These are phyloP conservation scores for Gossypium longicalyx DNA, from an alignment of 345 rosid species.

Conservation along the genomic window DNA sequence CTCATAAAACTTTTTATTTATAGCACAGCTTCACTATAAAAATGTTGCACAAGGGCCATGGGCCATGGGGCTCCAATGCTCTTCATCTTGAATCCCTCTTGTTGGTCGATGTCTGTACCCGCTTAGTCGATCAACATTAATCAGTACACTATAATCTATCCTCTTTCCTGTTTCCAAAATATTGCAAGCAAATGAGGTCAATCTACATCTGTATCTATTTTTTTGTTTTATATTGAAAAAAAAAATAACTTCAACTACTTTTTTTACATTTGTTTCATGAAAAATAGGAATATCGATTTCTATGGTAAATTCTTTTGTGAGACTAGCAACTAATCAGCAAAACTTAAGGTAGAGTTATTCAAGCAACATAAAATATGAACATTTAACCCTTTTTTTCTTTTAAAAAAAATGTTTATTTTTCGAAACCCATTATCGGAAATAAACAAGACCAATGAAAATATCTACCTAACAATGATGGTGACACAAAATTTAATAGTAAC, in stretches of 20 bases:
- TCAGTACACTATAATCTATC: no score
- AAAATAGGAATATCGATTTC: neutral
- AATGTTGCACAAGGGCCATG: neutral
- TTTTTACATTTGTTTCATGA: no score
- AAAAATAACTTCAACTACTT: no score
- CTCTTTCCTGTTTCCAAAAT: neutral
- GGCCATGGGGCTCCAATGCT: neutral
- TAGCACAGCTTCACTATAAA: neutral
- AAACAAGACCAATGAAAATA: neutral
- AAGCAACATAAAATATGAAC: neutral
- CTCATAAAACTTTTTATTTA: neutral
- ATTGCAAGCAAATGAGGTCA: neutral
- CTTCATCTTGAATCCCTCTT: neutral
- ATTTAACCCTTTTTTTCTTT: no score
- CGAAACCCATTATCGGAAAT: neutral
- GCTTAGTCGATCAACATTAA: neutral
- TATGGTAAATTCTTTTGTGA: neutral
- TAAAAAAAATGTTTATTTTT: neutral
- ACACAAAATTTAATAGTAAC: neutral
- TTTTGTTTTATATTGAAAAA: no score
- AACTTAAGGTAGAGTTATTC: neutral
- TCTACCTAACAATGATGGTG: no score
- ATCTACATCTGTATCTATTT: neutral
- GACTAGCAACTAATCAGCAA: neutral
- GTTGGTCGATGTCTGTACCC: neutral